Conservation (phyloP, 768 basidiomycete genomes). For the Hygrocybe punicea region DNA sequence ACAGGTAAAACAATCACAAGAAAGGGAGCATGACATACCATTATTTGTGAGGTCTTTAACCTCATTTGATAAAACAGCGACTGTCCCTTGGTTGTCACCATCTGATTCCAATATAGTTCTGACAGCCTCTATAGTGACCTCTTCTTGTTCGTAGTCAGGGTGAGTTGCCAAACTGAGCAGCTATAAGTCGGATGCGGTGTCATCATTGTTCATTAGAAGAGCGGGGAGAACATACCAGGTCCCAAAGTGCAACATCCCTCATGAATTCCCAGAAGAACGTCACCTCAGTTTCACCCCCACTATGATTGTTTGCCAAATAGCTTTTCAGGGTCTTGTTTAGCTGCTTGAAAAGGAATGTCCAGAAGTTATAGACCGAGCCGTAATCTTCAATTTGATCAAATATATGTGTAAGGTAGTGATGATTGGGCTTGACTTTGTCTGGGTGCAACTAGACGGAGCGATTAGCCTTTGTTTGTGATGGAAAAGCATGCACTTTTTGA, state of each 20-base stretch:
- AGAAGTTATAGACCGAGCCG: constrained; percentile 37
- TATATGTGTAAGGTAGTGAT: constrained; percentile 37
- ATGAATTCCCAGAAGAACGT: not conserved
- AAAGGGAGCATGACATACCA: no score
- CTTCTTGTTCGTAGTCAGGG: not conserved
- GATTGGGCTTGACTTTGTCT: constrained; percentile 33
- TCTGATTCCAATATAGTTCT: no score
- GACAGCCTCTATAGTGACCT: not conserved
- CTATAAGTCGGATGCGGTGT: no score
- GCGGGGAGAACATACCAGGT: not conserved
- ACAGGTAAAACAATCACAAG: no score
- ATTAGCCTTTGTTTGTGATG: constrained; percentile 15
- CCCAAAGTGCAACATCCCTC: not conserved
- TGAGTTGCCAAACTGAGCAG: not conserved
- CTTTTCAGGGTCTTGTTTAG: constrained; percentile 37
- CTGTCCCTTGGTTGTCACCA: no score
- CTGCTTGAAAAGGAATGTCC: constrained; percentile 37
- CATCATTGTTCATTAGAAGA: not conserved
- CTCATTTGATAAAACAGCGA: no score
- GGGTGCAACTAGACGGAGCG: constrained; percentile 8
- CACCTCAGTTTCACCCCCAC: constrained; percentile 10
- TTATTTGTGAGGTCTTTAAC: no score
- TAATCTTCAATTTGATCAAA: constrained; percentile 24
- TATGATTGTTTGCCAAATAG: constrained; percentile 34
- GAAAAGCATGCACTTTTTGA: not conserved